Base-by-base conservation (phyloP, 371 early-diverging fungal species). In the Mucor racemosus region DNA sequence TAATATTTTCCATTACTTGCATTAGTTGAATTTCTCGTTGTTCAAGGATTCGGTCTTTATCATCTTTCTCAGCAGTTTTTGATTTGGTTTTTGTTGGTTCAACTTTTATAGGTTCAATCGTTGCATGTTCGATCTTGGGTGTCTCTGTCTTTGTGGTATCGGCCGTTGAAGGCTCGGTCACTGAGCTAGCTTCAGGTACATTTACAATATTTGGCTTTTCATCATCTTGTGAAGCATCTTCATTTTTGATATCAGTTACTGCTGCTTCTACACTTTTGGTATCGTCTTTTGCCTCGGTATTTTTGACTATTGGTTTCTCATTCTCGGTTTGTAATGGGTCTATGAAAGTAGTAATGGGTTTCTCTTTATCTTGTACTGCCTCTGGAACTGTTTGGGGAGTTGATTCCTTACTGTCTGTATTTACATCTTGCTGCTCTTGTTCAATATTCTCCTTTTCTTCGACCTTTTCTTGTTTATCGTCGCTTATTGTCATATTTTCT, bases 11-110 rank as follows among this genome's bases (percentile, higher is more conserved):
- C 82, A 87, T 86, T 0, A 87, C 84, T 39, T 78, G 81, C 13
- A 89, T 53, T 0, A 91, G 71, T 66, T 90, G 92, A 9, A 62
- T 72, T 64, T 91, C 92, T n/a, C 90, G 82, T 42, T 88, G 88
- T 17, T 79, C 78, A 35, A 91, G 71, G 9, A 88, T 81, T 1
- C 46, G 21, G 48, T 71, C 64, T 13, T 61, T 66, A 7, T 64
- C 58, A 7, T 60, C 61, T 17, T 36, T 40, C 13, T 39, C 53
- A 38, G 4, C 13, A 42, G 19, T 3, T n/a, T 7, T 17, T 5
- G 36, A 17, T n/a, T 56, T 56, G 19, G 8, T 34, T 54, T 54
- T 54, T 31, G 11, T 6, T 5, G 38, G 7, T 0, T 35, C 14
- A 3, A 3, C 33, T 48, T 4, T 48, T 21, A n/a, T 7, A 4